Conservation (phyloP, 2,329 filamentous ascomycete species). For the Septoria linicola region DNA sequence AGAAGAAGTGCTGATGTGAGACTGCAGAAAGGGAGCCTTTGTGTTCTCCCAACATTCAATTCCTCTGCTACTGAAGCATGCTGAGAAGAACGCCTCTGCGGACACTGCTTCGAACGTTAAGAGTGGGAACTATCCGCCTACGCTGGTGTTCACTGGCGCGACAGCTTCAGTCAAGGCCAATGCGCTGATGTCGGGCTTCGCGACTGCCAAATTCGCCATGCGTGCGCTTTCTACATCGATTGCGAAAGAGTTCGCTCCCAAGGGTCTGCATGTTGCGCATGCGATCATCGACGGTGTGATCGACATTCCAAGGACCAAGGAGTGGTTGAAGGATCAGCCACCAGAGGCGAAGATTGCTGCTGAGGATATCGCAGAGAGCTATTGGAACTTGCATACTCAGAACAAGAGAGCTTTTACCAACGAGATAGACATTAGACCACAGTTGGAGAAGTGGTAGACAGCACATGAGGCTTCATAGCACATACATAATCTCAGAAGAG, state of each 20-base stretch:
- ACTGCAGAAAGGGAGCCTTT: slow-evolving; percentile 64
- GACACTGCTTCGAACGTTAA: slow-evolving; percentile 22
- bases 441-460: slow-evolving; percentile 76
- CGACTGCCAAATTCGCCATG: slow-evolving; percentile 76
- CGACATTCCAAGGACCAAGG: slow-evolving; percentile 71
- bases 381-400: slow-evolving; percentile 82
- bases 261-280: slow-evolving; percentile 81
- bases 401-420: slow-evolving; percentile 75
- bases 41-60: slow-evolving; percentile 71
- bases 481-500: slow-evolving; percentile 38
- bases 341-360: slow-evolving; percentile 69
- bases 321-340: slow-evolving; percentile 55
- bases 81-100: slow-evolving; percentile 36
- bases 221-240: slow-evolving; percentile 72
- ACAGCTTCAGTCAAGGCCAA: slow-evolving; percentile 76
- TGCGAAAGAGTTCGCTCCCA: slow-evolving; percentile 78
- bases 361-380: slow-evolving; percentile 83
- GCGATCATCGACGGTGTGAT: slow-evolving; percentile 77
- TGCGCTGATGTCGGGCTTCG: slow-evolving; percentile 68
- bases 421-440: slow-evolving; percentile 77
- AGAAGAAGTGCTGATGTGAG: too few species aligned
- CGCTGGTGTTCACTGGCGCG: slow-evolving; percentile 81
- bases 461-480: too few species aligned
- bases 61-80: slow-evolving; percentile 66
- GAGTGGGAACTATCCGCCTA: slow-evolving; percentile 63